Evolutionary conservation across 495 filamentous ascomycete species (phyloP).

Genomic region (Aspergillus coremiiformis): DNA sequence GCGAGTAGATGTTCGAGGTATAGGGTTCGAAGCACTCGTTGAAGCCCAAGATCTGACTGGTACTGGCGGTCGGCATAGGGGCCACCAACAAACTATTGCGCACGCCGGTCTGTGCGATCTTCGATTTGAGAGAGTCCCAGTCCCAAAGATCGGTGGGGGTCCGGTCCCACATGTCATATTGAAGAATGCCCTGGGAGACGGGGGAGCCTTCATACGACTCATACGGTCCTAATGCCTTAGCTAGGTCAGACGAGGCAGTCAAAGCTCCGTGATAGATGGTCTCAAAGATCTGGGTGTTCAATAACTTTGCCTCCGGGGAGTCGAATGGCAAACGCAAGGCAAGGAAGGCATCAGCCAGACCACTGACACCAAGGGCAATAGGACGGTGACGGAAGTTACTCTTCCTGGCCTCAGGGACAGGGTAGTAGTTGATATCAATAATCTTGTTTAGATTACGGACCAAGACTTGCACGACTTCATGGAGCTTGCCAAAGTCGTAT

Average conservation of each 20-base stretch:
- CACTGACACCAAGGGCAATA: constrained; percentile 93
- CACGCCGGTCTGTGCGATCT: constrained; percentile 85
- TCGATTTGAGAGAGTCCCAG: constrained; percentile 79
- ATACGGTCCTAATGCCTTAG: constrained; percentile 76
- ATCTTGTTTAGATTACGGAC: constrained; percentile 94
- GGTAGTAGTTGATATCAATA: constrained; percentile 96
- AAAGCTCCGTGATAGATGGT: constrained; percentile 97
- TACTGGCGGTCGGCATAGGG: constrained; percentile 95
- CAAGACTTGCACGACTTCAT: constrained; percentile 84
- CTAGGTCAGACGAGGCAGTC: constrained; percentile 78
- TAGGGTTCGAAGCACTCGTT: constrained; percentile 99
- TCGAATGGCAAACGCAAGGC: constrained; percentile 96
- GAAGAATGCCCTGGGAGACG: constrained; percentile 88
- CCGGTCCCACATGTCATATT: constrained; percentile 98
- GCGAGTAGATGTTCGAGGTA: constrained; percentile 98
- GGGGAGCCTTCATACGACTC: constrained; percentile 88
- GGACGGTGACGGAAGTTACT: constrained; percentile 95
- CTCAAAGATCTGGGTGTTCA: constrained; percentile 99
- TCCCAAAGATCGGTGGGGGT: constrained; percentile 94
- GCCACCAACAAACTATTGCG: constrained; percentile 92
- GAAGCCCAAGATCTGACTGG: constrained; percentile 93
- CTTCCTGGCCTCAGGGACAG: constrained; percentile 81
- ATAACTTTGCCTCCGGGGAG: constrained; percentile 80
- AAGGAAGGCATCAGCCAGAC: constrained; percentile 97
- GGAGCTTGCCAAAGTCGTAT: constrained; percentile 93